Evolutionary conservation across 164 flowering plant species (phyloP).

Genomic region (Tinospora cordifolia): DNA sequence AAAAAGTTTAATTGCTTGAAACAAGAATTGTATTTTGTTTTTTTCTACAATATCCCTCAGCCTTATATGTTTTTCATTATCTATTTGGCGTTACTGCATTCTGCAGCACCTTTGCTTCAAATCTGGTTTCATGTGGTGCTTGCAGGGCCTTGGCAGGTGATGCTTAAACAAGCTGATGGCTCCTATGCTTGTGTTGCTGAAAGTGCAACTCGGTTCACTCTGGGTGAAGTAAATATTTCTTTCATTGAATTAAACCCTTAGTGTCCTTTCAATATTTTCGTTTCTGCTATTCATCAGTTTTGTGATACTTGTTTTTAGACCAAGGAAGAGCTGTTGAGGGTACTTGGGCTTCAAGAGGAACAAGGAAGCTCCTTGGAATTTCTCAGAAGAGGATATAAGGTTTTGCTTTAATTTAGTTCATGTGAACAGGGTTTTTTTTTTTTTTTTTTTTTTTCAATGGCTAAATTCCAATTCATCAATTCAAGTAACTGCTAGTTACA

Average conservation of each 20-base stretch:
- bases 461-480: too few relatives aligned
- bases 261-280: not conserved
- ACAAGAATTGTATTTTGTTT: not conserved
- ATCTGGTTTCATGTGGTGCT: constrained; percentile 1
- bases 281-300: not conserved
- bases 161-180: constrained; percentile 90
- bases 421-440: not conserved
- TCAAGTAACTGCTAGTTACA: not conserved
- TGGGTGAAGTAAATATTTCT: constrained; percentile 61
- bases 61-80: not conserved
- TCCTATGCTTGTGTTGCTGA: constrained; percentile 91
- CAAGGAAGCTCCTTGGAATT: constrained; percentile 90
- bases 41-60: not conserved
- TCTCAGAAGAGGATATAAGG: constrained; percentile 96
- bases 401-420: constrained; percentile 13
- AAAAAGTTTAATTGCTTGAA: not conserved
- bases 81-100: not conserved
- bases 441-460: not conserved
- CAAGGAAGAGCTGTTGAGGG: constrained; percentile 91
- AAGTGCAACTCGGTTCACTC: constrained; percentile 81
- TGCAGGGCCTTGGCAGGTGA: constrained; percentile 99
- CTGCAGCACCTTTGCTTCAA: not conserved
- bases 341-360: constrained; percentile 87
- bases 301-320: constrained; percentile 36
- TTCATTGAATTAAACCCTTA: not conserved